These are phyloP conservation scores for Vitis hybrid DNA, from an alignment of 177 flowering plant genomes.

Conservation along the genomic window DNA sequence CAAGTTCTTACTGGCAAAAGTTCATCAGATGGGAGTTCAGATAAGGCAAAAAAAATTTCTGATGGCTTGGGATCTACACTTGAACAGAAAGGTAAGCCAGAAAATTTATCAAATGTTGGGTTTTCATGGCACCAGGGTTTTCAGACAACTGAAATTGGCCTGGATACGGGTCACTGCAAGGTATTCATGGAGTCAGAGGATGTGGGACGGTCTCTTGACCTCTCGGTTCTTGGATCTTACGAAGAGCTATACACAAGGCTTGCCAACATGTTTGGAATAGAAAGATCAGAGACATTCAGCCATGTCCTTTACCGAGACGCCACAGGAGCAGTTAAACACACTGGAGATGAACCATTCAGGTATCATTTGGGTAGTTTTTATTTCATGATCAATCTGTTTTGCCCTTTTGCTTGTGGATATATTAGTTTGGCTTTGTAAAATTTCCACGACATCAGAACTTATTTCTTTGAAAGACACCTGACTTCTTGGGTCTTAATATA, in stretches of 20 bases:
- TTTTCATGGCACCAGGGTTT: constrained; percentile 34
- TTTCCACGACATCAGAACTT: background rate
- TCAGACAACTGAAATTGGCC: constrained; percentile 29
- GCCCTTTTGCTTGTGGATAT: background rate
- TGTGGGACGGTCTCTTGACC: constrained; percentile 81
- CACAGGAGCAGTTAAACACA: constrained; percentile 56
- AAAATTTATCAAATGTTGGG: constrained; percentile 30
- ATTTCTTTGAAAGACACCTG: background rate
- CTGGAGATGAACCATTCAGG: constrained; percentile 92
- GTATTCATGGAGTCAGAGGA: constrained; percentile 82
- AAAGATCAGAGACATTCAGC: constrained; percentile 44
- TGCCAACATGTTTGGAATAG: constrained; percentile 66
- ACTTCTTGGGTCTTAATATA: background rate
- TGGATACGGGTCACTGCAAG: constrained; percentile 75
- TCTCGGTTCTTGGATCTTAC: constrained; percentile 69
- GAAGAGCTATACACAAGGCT: constrained; percentile 67
- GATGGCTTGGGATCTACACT: constrained; percentile 20
- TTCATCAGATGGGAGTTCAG: constrained; percentile 37
- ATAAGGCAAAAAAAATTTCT: constrained; percentile 19
- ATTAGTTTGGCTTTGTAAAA: background rate
- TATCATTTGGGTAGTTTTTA: constrained; percentile 7
- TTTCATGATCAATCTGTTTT: background rate
- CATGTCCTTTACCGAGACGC: constrained; percentile 64
- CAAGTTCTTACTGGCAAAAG: constrained; percentile 29
- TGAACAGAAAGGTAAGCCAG: constrained; percentile 17